Evolutionary conservation across 2,329 filamentous ascomycete species (phyloP).

Genomic region (Fusarium haematococcum): DNA sequence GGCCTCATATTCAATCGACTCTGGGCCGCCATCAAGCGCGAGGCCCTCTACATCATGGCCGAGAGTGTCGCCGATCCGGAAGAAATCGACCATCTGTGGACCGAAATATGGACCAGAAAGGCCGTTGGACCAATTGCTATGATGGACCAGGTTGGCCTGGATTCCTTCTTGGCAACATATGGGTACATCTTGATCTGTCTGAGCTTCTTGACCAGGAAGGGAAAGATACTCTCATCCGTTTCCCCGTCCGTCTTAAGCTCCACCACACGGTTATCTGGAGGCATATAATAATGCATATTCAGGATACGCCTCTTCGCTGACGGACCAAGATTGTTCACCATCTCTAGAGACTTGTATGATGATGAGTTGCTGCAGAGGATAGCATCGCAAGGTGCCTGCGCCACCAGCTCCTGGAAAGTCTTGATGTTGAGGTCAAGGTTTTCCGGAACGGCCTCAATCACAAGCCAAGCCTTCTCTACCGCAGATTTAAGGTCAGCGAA

Average conservation of each 20-base stretch:
- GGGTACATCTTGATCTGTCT: constrained; percentile 56
- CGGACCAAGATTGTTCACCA: constrained; percentile 56
- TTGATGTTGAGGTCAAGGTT: too few species aligned
- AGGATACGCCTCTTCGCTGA: constrained; percentile 51
- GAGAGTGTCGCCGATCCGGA: constrained; percentile 62
- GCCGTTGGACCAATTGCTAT: not conserved
- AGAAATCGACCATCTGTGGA: constrained; percentile 62
- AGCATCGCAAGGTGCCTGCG: constrained; percentile 49
- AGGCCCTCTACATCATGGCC: constrained; percentile 60
- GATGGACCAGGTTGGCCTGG: constrained; percentile 54
- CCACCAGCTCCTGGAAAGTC: too few species aligned
- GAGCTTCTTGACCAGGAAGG: constrained; percentile 56
- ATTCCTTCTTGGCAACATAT: constrained; percentile 56
- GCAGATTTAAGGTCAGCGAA: too few species aligned
- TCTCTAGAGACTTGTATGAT: constrained; percentile 62
- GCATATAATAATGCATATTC: constrained; percentile 64
- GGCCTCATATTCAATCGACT: constrained; percentile 68
- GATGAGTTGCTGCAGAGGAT: constrained; percentile 65
- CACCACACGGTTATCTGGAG: too few species aligned
- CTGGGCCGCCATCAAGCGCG: constrained; percentile 68
- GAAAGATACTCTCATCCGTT: constrained; percentile 57
- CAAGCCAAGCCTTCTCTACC: too few species aligned
- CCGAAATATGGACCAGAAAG: constrained; percentile 48
- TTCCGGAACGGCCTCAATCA: too few species aligned
- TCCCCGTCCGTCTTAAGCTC: constrained; percentile 48